These are phyloP conservation scores for Colletotrichum tropicicola DNA, from an alignment of 2,329 filamentous ascomycete species.

Conservation along the genomic window DNA sequence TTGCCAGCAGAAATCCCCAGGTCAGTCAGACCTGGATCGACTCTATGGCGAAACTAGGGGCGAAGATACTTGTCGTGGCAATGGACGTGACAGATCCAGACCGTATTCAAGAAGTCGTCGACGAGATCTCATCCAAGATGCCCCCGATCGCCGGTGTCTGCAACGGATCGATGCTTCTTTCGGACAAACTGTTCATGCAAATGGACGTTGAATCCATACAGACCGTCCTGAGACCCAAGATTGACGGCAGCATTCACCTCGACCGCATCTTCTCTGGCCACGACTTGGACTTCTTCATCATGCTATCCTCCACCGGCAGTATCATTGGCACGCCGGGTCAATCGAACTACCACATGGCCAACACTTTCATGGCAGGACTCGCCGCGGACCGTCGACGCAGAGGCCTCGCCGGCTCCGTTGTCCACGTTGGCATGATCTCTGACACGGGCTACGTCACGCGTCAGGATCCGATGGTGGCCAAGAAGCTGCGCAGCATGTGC, in stretches of 20 bases:
- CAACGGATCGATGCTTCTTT: slow-evolving; percentile 46
- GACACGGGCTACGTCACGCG: slow-evolving; percentile 51
- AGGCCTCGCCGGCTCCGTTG: slow-evolving; percentile 45
- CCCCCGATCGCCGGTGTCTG: slow-evolving; percentile 46
- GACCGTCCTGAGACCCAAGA: slow-evolving; percentile 42
- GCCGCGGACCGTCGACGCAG: slow-evolving; percentile 43
- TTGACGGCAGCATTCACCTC: slow-evolving; percentile 40
- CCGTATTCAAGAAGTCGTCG: neutral
- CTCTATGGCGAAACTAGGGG: slow-evolving; percentile 19
- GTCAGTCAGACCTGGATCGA: slow-evolving; percentile 33
- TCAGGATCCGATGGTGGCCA: slow-evolving; percentile 1
- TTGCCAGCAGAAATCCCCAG: slow-evolving; percentile 46
- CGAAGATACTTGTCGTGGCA: slow-evolving; percentile 23
- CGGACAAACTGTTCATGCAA: slow-evolving; percentile 41
- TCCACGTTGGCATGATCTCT: slow-evolving; percentile 47
- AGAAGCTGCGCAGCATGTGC: slow-evolving; percentile 14
- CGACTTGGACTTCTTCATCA: slow-evolving; percentile 46
- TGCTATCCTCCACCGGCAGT: slow-evolving; percentile 38
- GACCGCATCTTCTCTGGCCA: slow-evolving; percentile 38
- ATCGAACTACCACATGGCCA: slow-evolving; percentile 54
- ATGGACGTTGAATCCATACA: slow-evolving; percentile 39
- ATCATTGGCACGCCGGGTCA: slow-evolving; percentile 42
- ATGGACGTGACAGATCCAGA: slow-evolving; percentile 32
- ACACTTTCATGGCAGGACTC: slow-evolving; percentile 50
- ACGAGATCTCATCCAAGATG: slow-evolving; percentile 38